Evolutionary conservation across 257 asterid genomes (phyloP).

Genomic region (Pogostemon cablin): DNA sequence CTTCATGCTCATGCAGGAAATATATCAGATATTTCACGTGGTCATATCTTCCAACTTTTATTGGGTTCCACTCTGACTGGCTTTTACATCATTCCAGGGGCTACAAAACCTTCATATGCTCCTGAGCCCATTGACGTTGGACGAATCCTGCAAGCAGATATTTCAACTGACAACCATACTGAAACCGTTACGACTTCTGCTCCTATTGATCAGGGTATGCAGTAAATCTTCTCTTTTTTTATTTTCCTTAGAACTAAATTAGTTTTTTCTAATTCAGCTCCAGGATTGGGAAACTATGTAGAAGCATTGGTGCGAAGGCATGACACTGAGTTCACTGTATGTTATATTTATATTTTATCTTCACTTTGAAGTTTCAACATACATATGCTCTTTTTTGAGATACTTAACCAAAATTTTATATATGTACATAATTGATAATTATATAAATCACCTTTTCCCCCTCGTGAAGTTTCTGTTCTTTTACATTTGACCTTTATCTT

Average conservation of each 20-base stretch:
- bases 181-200: constrained; percentile 60
- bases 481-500: too few relatives aligned
- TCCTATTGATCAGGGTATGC: constrained; percentile 81
- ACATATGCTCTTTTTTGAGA: neutral
- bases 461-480: too few relatives aligned
- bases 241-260: constrained; percentile 12
- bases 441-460: too few relatives aligned
- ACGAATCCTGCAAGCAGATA: constrained; percentile 77
- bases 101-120: constrained; percentile 81
- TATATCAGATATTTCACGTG: neutral
- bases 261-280: constrained; percentile 57
- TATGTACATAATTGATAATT: too few relatives aligned
- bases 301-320: constrained; percentile 96
- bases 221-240: neutral
- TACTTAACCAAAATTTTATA: too few relatives aligned
- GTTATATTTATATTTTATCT: constrained; percentile 24
- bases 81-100: constrained; percentile 54
- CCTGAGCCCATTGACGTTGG: constrained; percentile 98
- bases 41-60: constrained; percentile 5
- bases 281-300: constrained; percentile 93
- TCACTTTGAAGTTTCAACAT: neutral
- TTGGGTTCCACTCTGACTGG: constrained; percentile 11
- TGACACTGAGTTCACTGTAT: constrained; percentile 86
- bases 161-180: constrained; percentile 50
- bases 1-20: neutral